phyloP scores from a whole-genome alignment of 495 filamentous ascomycete species.

The Penicillium dipodomyicola region DNA sequence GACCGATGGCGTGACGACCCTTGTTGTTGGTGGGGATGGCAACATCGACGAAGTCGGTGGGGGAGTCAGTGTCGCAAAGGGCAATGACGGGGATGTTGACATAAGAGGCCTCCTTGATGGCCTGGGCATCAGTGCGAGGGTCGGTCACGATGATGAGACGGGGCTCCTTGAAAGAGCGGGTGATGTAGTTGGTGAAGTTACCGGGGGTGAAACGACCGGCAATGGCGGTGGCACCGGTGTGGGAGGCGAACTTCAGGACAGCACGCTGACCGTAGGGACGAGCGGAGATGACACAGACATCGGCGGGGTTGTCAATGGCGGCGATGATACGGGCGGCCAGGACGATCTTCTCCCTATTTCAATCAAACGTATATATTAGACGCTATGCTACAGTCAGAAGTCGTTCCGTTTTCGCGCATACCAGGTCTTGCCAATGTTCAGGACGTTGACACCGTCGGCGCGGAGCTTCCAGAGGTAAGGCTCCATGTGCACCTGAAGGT shows the following conservation, averaged over 20 bases:
- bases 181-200: slow-evolving; percentile 99
- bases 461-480: slow-evolving; percentile 99
- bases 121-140: slow-evolving; percentile 98
- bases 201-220: slow-evolving; percentile 99
- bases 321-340: slow-evolving; percentile 97
- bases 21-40: slow-evolving; percentile 99
- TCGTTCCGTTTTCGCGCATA: slow-evolving; percentile 45
- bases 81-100: slow-evolving; percentile 99
- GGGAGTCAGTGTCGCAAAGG: slow-evolving; percentile 98
- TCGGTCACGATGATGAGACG: slow-evolving; percentile 99
- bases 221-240: slow-evolving; percentile 97
- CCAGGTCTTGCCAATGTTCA: slow-evolving; percentile 99
- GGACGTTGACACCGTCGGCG: slow-evolving; percentile 93
- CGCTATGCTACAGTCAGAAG: slow-evolving; percentile 8
- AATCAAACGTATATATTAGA: slow-evolving; percentile 31
- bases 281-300: slow-evolving; percentile 98
- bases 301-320: slow-evolving; percentile 97
- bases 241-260: slow-evolving; percentile 96
- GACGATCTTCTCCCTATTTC: slow-evolving; percentile 94
- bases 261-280: slow-evolving; percentile 99
- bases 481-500: slow-evolving; percentile 98
- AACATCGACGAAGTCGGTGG: slow-evolving; percentile 98
- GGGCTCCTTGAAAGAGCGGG: slow-evolving; percentile 99
- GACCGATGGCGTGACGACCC: slow-evolving; percentile 96
- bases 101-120: slow-evolving; percentile 99